Evolutionary conservation across 2,329 filamentous ascomycete genomes (phyloP).

Genomic region (Hypoxylon sp.): DNA sequence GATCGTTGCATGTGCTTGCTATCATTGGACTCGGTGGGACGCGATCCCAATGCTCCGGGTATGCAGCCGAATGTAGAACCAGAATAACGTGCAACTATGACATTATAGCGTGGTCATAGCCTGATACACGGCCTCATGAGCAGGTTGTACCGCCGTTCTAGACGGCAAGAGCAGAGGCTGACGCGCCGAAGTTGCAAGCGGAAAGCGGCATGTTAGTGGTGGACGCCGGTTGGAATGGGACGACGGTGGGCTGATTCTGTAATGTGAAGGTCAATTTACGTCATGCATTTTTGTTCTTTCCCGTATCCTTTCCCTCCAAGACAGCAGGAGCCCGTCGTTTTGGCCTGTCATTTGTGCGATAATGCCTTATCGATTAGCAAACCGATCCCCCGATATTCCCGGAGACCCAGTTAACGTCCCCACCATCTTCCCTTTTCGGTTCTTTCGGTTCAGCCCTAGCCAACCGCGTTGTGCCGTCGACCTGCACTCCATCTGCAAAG

Average conservation of each 20-base stretch:
- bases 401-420: neutral
- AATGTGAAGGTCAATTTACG: constrained; percentile 21
- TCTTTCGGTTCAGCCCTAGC: constrained; percentile 6
- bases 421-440: neutral
- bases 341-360: constrained; percentile 17
- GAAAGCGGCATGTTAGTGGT: constrained; percentile 23
- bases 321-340: constrained; percentile 1
- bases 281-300: constrained; percentile 34
- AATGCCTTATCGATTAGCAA: constrained; percentile 29
- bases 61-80: constrained; percentile 24
- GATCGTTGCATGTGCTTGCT: constrained; percentile 32
- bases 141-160: constrained; percentile 19
- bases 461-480: constrained; percentile 12
- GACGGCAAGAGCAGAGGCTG: constrained; percentile 18
- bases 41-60: constrained; percentile 35
- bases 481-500: constrained; percentile 7
- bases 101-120: constrained; percentile 48
- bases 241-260: constrained; percentile 40
- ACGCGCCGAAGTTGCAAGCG: constrained; percentile 21
- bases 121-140: constrained; percentile 34
- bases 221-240: constrained; percentile 26
- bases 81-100: constrained; percentile 44
- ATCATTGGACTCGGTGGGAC: constrained; percentile 39
- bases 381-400: constrained; percentile 1
- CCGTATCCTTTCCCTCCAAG: neutral